Conservation (phyloP, 2,329 filamentous ascomycete genomes). For the Xylariaceae sp. region DNA sequence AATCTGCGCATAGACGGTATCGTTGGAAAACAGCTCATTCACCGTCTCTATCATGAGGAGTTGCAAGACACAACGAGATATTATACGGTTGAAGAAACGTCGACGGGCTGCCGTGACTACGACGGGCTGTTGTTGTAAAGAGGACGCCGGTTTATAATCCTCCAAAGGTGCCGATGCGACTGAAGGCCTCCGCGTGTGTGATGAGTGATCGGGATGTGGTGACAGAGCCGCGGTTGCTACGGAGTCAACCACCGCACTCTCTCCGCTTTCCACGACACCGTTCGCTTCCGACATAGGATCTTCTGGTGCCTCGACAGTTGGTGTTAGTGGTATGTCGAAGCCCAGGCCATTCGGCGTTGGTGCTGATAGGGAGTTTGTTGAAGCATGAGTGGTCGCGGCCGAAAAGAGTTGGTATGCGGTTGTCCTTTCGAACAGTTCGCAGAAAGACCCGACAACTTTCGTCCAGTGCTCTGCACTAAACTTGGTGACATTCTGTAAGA, state of each 20-base stretch:
- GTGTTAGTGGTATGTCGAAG: slow-evolving; percentile 42
- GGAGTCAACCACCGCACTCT: slow-evolving; percentile 32
- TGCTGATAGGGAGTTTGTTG: slow-evolving; percentile 44
- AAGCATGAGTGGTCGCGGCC: slow-evolving; percentile 57
- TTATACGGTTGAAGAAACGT: slow-evolving; percentile 98
- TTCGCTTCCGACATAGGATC: slow-evolving; percentile 59
- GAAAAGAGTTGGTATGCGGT: slow-evolving; percentile 95
- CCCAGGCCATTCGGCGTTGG: slow-evolving; percentile 48
- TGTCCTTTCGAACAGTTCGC: slow-evolving; percentile 88
- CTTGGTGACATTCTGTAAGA: slow-evolving; percentile 92
- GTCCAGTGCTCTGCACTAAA: slow-evolving; percentile 84
- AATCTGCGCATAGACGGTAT: slow-evolving; percentile 88
- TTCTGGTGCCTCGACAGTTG: slow-evolving; percentile 38
- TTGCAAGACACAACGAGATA: slow-evolving; percentile 95
- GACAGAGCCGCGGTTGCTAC: slow-evolving; percentile 20
- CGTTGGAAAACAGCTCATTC: slow-evolving; percentile 96
- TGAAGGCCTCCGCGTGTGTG: slow-evolving; percentile 20
- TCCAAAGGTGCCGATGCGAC: slow-evolving; percentile 56
- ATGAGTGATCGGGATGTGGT: slow-evolving; percentile 20
- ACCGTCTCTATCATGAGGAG: slow-evolving; percentile 99
- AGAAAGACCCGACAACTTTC: slow-evolving; percentile 92
- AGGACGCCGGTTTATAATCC: slow-evolving; percentile 75
- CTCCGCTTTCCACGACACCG: slow-evolving; percentile 41
- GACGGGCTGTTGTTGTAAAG: slow-evolving; percentile 78
- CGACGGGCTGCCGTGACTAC: slow-evolving; percentile 89